Evolutionary conservation across 805 yeast species (phyloP), one percentile per base, ranked within the genome.

Genomic region (Dipodascopsis tothii): DNA sequence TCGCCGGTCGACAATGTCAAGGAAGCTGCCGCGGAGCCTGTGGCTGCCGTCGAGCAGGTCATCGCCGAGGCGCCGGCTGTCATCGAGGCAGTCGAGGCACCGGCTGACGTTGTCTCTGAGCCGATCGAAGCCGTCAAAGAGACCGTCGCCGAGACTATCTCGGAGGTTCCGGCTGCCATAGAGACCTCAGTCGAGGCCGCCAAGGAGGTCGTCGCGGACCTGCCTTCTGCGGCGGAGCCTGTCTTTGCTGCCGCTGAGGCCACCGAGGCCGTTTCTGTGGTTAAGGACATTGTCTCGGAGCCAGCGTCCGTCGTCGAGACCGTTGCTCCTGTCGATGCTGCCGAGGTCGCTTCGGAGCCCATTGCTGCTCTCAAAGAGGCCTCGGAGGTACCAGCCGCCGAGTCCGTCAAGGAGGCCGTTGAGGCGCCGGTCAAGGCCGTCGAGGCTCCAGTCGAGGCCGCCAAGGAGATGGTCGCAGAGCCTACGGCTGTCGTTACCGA

Each of bases 131-230:
- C 22, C 21, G 20, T 20, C 17, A 17, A 14, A 9, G n/a, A 9
- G 11, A 14, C 35, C n/a, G 35, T 9, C 2, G 18, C 35, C 21
- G 35, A 16, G 9, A 16, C 18, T 18, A 11, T 16, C n/a, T 11
- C 21, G 2, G 35, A n/a, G 2, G 35, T 18, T 17, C 11, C n/a
- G 21, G 18, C 18, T 17, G 20, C 35, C n/a, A 33, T 16, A 9
- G 35, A 33, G 21, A 16, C 21, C n/a, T 11, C n/a, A 17, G 35
- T 16, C 18, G 35, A 33, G 20, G 21, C 35, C n/a, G 21, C 18
- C 16, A 17, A 40, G 20, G 46, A 39, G 25, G 37, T 30, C 14
- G 44, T 33, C 11, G 20, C 30, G 21, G 41, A 35, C 11, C 44
- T 38, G 11, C 27, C 35, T 3, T 35, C 25, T 25, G 21, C 38